Percentiles rank a stretch among this genome's conserved stretches.
These are phyloP conservation scores for Zalaria obscura DNA, from an alignment of 2,329 filamentous ascomycete species.

Conservation along the genomic window DNA sequence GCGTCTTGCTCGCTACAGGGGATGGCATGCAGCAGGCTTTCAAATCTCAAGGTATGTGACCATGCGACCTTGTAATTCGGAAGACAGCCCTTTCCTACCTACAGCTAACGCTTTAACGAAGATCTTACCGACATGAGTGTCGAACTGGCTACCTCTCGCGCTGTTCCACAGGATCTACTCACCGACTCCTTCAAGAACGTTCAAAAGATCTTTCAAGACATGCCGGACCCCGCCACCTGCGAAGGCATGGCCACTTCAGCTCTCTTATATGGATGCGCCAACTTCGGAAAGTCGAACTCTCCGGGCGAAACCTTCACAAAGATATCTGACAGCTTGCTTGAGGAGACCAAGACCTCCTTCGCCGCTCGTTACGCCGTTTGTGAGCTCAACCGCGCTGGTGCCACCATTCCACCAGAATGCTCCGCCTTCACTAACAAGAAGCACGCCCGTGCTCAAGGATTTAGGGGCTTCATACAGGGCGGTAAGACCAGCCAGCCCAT, in stretches of 20 bases:
- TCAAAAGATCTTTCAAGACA: slow-evolving; percentile 24
- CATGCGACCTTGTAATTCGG: no score
- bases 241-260: slow-evolving; percentile 36
- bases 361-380: slow-evolving; percentile 50
- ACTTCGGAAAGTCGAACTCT: slow-evolving; percentile 24
- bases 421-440: slow-evolving; percentile 28
- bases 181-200: not conserved
- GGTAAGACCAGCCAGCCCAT: slow-evolving; percentile 5
- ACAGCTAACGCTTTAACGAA: not conserved
- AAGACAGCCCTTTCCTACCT: not conserved
- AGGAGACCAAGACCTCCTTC: slow-evolving; percentile 40
- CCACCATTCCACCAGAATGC: slow-evolving; percentile 37
- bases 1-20: no score
- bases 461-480: slow-evolving; percentile 11
- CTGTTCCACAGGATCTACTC: not conserved
- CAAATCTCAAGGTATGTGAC: no score
- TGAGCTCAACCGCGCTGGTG: slow-evolving; percentile 41
- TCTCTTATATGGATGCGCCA: slow-evolving; percentile 39
- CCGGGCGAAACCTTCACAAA: slow-evolving; percentile 8
- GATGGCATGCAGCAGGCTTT: no score
- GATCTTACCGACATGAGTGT: not conserved
- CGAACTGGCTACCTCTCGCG: not conserved
- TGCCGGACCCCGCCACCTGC: slow-evolving; percentile 35
- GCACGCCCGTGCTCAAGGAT: slow-evolving; percentile 15
- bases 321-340: slow-evolving; percentile 20